Base-by-base conservation (phyloP, 176 grass and related monocot genomes). In the Triticum aestivum region DNA sequence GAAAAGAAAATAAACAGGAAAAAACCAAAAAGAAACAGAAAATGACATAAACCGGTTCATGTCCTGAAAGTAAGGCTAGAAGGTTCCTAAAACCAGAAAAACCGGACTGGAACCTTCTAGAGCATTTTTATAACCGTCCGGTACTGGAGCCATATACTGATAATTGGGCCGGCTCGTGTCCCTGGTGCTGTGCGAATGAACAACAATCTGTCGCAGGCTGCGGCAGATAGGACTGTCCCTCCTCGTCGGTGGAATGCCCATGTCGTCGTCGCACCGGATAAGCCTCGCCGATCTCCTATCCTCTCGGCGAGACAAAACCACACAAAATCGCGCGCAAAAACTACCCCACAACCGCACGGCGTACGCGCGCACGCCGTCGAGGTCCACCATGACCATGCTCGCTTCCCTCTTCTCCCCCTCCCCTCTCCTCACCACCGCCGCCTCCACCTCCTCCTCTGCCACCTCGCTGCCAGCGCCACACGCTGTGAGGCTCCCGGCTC, bases 321-420 rank as follows among this genome's bases (percentile, higher is more conserved):
- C 69, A 85, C 59, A 76, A 61, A 39, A 67, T 34, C 76, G 38
- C 72, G 24, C 67, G 35, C 67, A 42, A 82, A 54, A 59, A 21
- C 18, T 20, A 59, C 6, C 56, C 18, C 56, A 58, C 49, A 79
- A 82, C 45, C 79, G 9, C 27, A 71, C 65, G 69, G 45, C 56
- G 54, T 58, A 58, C 17, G 15, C 18, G 2, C 54, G 9, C 47
- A 77, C 74, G 47, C 1, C 45, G 14, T 76, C 47, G 74, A 77
- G 47, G 74, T 81, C 80, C 88, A 65, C 82, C 88, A 75, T 86
- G 85, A 84, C 85, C 82, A 88, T 90, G 88, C 79, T 89, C 34
- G 26, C 86, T 72, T 70, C 91, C 35, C 62, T 87, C 35, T 83
- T 89, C 65, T 74, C 86, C 30, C 49, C 83, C 44, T 88, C 86